Conservation (phyloP, 176 grass and related monocot species). For the Juncus inflexus region DNA sequence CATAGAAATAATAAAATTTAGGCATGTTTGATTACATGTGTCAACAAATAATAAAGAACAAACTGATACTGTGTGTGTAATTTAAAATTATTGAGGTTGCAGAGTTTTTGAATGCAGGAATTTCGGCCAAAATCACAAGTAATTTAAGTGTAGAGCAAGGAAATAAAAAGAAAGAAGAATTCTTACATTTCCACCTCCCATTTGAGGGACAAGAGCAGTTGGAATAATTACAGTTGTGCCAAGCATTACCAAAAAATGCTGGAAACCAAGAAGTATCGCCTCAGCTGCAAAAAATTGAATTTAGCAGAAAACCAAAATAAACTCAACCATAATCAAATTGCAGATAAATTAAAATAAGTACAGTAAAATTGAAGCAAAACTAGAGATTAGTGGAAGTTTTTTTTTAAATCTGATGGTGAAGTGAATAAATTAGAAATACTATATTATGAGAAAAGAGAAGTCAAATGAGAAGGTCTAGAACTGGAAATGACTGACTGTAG, state of each 20-base stretch:
- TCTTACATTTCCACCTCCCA: constrained; percentile 97
- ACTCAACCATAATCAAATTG: not conserved
- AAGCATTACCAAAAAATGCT: constrained; percentile 96
- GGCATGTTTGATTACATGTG: not conserved
- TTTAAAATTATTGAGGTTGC: no score
- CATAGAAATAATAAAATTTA: no score
- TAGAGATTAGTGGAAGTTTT: not conserved
- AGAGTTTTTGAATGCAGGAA: no score
- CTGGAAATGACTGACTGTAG: not conserved
- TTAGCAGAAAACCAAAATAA: not conserved
- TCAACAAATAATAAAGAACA: not conserved
- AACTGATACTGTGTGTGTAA: no score
- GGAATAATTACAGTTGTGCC: constrained; percentile 98
- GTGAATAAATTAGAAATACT: not conserved
- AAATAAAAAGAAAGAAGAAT: not conserved
- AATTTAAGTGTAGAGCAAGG: no score
- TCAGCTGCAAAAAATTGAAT: constrained; percentile 43
- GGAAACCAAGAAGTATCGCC: constrained; percentile 95
- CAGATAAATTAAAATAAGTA: not conserved
- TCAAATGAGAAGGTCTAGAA: not conserved
- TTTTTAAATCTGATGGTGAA: not conserved
- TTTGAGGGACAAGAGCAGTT: constrained; percentile 96
- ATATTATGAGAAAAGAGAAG: not conserved
- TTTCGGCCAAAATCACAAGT: no score
- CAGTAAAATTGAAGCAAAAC: not conserved